Evolutionary conservation across 1,284 basidiomycete species (phyloP).

Genomic region (Ganoderma multipileum): DNA sequence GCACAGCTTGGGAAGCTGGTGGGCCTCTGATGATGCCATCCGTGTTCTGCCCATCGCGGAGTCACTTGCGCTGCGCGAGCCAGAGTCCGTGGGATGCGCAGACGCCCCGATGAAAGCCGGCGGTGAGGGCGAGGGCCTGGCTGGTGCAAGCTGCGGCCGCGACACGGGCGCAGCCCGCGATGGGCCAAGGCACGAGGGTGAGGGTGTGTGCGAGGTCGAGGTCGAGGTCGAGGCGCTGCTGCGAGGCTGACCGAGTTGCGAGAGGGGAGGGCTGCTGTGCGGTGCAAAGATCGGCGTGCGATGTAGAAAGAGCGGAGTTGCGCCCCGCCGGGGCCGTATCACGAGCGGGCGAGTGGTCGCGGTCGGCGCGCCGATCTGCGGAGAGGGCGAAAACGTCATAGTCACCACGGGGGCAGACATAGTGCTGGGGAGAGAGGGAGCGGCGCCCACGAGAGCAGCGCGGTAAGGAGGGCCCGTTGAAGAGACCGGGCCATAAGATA

Average conservation of each 20-base stretch:
- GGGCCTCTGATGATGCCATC: conserved; percentile 4
- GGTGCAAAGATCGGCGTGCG: conserved; percentile 15
- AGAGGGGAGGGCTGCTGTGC: conserved; percentile 7
- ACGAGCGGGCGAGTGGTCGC: conserved; percentile 16
- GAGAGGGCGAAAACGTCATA: conserved; percentile 19
- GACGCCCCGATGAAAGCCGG: conserved; percentile 3
- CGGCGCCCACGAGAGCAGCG: conserved; percentile 8
- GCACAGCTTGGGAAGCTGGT: not conserved
- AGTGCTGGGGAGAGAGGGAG: conserved; percentile 18
- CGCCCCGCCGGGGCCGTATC: conserved; percentile 17
- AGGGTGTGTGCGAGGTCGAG: not conserved
- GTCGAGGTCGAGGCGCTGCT: not conserved
- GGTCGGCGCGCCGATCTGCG: conserved; percentile 15
- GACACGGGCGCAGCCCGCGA: conserved; percentile 3
- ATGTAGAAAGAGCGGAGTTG: conserved; percentile 25
- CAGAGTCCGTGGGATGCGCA: not conserved
- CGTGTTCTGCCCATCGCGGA: not conserved
- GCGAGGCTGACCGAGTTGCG: conserved; percentile 3
- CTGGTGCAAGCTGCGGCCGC: conserved; percentile 7
- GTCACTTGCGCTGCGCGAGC: conserved; percentile 2
- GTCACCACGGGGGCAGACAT: conserved; percentile 25
- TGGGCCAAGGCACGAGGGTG: not conserved
- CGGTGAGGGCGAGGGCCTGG: not conserved
- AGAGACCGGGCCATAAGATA: conserved; percentile 23
- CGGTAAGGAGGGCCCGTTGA: conserved; percentile 7